Evolutionary conservation across 1,284 basidiomycete genomes (phyloP), one percentile per base, ranked within the genome.

Genomic region (Pseudozyma hubeiensis): DNA sequence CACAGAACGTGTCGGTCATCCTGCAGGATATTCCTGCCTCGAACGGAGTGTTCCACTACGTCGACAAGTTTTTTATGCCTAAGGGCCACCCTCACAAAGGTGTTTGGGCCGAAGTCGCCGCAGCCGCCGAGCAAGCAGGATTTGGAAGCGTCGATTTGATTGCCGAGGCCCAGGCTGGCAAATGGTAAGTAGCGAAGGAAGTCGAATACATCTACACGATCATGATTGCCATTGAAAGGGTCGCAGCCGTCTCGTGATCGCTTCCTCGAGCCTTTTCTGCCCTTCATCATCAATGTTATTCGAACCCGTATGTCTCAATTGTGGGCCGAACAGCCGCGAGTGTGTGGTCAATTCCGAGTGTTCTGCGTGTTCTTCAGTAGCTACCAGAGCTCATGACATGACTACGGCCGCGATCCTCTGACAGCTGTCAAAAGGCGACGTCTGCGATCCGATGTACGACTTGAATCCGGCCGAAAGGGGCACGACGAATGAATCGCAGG

Each of bases 11-110:
- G 19, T 74, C 78, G 3, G 88, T 89, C 35, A 76, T 82, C 17
- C 73, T 87, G 8, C 84, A 87, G 52, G 91, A 92, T 77, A 82
- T 89, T 17, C 87, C 88, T 0, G 86, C 87, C 7, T 82, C 88
- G 37, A 91, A 92, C 74, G 91, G 90, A 17, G 91, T 87, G 24
- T 82, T 89, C 24, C 90, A 91, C 80, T 84, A 88, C 30, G 73
- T 91, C 35, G 83, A 86, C 50, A 85, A 84, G n/a, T 54, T 79
- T 14, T 33, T 79, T 45, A 59, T 46, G 39, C 78, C 78, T 14
- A 72, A 78, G 56, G 68, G 64, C 11, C 73, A 75, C 17, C 67
- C 67, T 14, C 43, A 67, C 35, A 58, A 69, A 39, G 71, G 71
- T 5, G 14, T 78, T 16, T 80, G 78, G 78, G 69, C 62, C 5